Percentiles rank a stretch among this genome's conserved stretches.
phyloP scores from a whole-genome alignment of 2,329 filamentous ascomycete species.

The Exophiala spinifera region DNA sequence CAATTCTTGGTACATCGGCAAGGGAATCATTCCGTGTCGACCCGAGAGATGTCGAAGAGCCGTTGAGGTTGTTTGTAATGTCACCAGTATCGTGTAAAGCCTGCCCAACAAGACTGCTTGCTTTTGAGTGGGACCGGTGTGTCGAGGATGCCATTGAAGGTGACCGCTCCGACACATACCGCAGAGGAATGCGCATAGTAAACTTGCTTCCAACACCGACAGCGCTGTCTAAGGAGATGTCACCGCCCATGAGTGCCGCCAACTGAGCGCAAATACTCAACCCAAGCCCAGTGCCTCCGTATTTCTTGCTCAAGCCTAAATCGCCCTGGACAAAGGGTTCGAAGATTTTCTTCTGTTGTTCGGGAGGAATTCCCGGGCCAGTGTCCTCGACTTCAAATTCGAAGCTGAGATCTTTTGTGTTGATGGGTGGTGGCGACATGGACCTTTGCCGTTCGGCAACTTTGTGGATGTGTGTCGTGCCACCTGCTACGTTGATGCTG shows the following conservation, averaged over 20 bases:
- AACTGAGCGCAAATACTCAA: constrained; percentile 87
- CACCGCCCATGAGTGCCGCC: constrained; percentile 76
- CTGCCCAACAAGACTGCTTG: constrained; percentile 25
- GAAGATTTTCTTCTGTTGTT: constrained; percentile 79
- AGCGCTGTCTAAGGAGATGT: constrained; percentile 67
- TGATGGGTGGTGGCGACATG: constrained; percentile 58
- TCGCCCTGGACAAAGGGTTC: constrained; percentile 96
- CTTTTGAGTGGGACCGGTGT: constrained; percentile 21
- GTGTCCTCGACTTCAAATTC: constrained; percentile 88
- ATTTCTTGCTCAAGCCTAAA: constrained; percentile 81
- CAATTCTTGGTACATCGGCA: constrained; percentile 27
- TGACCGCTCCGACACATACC: constrained; percentile 67
- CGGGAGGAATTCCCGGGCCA: constrained; percentile 76
- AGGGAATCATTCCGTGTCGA: constrained; percentile 10
- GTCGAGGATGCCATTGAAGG: constrained; percentile 35
- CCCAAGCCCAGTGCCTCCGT: constrained; percentile 81
- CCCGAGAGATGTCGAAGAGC: constrained; percentile 16
- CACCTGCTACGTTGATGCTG: constrained; percentile 60
- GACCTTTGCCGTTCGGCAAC: constrained; percentile 54
- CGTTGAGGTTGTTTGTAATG: constrained; percentile 7
- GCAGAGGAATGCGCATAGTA: constrained; percentile 76
- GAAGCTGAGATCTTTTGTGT: constrained; percentile 67
- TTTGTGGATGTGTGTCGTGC: constrained; percentile 52
- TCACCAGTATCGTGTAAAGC: constrained; percentile 18
- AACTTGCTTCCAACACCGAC: constrained; percentile 75